These are phyloP conservation scores for Colletotrichum somersetense DNA, from an alignment of 2,329 filamentous ascomycete genomes.

Conservation along the genomic window DNA sequence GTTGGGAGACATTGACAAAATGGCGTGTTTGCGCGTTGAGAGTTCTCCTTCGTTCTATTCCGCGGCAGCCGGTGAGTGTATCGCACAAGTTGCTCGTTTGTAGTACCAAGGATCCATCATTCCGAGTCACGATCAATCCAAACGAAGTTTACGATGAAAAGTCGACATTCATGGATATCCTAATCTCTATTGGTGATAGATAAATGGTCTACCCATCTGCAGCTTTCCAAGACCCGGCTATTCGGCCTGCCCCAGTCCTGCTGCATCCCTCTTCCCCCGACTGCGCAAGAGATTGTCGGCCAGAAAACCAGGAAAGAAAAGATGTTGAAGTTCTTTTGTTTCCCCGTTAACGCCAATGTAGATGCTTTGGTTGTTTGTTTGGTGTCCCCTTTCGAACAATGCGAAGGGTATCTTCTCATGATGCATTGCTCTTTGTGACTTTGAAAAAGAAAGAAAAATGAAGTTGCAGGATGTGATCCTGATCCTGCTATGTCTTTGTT, in stretches of 20 bases:
- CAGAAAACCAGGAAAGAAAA: constrained; percentile 59
- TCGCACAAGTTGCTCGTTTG: not conserved
- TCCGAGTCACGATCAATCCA: not conserved
- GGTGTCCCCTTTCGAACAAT: constrained; percentile 42
- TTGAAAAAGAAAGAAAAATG: constrained; percentile 25
- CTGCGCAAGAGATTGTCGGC: constrained; percentile 48
- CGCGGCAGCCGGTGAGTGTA: not conserved
- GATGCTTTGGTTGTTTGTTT: constrained; percentile 40
- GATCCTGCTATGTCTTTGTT: constrained; percentile 57
- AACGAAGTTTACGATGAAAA: no score
- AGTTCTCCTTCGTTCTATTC: not conserved
- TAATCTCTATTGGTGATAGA: constrained; percentile 35
- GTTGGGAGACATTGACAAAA: constrained; percentile 16
- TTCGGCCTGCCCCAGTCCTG: constrained; percentile 1
- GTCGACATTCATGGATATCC: constrained; percentile 11
- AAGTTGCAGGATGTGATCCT: constrained; percentile 44
- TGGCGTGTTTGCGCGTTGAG: not conserved
- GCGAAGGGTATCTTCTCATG: constrained; percentile 54
- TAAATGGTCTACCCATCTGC: constrained; percentile 32
- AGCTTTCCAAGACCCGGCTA: constrained; percentile 23
- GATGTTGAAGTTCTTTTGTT: constrained; percentile 64
- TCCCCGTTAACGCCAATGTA: constrained; percentile 57
- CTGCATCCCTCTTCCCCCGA: constrained; percentile 12
- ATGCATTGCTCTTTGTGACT: constrained; percentile 50
- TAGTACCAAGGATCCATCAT: not conserved